Evolutionary conservation across 306 rosid genomes (phyloP).

Genomic region (Dryas octopetala): DNA sequence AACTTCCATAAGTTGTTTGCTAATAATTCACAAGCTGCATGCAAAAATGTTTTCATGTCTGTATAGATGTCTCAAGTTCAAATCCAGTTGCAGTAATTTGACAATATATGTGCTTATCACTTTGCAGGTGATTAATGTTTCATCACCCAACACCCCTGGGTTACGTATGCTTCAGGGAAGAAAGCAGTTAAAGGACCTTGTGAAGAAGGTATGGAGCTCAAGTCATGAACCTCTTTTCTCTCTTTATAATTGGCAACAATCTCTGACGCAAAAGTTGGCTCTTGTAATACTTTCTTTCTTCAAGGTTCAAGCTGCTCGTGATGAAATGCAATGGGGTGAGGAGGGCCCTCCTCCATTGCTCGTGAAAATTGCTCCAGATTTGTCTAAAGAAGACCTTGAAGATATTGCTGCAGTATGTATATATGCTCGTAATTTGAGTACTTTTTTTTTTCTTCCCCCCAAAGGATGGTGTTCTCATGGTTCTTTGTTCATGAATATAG

Average conservation of each 20-base stretch:
- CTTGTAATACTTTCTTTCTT: constrained; percentile 25
- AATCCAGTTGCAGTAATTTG: constrained; percentile 5
- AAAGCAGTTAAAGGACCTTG: constrained; percentile 93
- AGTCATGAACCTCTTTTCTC: neutral
- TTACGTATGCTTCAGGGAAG: constrained; percentile 98
- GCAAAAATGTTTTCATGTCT: neutral
- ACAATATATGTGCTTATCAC: constrained; percentile 10
- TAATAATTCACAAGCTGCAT: neutral
- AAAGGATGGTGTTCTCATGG: constrained; percentile 27
- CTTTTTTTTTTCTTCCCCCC: neutral
- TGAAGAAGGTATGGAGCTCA: constrained; percentile 72
- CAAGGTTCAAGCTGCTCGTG: constrained; percentile 95
- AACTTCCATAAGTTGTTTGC: neutral
- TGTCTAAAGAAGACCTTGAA: constrained; percentile 96
- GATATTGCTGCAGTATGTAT: constrained; percentile 93
- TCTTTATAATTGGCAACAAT: constrained; percentile 15
- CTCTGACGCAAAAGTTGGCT: constrained; percentile 24
- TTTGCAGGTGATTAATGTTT: constrained; percentile 89
- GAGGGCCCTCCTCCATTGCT: constrained; percentile 99
- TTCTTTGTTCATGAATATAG: constrained; percentile 46
- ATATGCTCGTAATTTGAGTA: constrained; percentile 3
- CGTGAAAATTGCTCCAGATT: constrained; percentile 97
- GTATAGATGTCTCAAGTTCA: neutral
- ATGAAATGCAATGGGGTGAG: constrained; percentile 99
- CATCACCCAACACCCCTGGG: constrained; percentile 99